Base-by-base conservation (phyloP, 345 rosid genomes). In the Eucalyptus tenuipes region DNA sequence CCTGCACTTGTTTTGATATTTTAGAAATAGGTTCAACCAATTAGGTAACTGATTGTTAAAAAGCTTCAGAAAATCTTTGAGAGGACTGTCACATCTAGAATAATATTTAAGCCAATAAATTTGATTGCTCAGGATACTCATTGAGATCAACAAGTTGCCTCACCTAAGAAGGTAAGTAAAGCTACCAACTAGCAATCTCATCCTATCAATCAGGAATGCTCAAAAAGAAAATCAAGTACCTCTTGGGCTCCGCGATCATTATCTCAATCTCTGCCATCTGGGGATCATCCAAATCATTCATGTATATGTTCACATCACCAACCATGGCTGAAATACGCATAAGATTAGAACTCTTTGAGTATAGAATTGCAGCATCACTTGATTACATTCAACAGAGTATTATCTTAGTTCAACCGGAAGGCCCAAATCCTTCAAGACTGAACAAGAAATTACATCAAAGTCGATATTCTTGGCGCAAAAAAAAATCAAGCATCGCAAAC, bases 281-380 rank as follows among this genome's bases (percentile, higher is more conserved):
- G 57, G 94, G 92, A 88, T 97, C 96, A 44, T 98, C 99, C 91
- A 94, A 87, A 91, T 98, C 99, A 90, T 97, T 98, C 99, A 96
- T 94, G 93, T 97, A 98, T 87, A 96, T 92, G 88, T 98, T 97
- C 89, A 97, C 98, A 93, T 97, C 99, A 86, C 99, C 98, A 7
- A 94, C 92, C 98, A 98, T 97, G 20, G 97, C 97, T 75, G 47
- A 5, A 75, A 10, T 75, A 75, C 20, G 47, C 47, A 75, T 5
- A 75, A 75, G 29, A 11, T 75, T 20, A 75, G 84, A 40, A 40
- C 29, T 75, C 29, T 40, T 40, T 40, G 40, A 75, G 47, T 75
- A 40, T 2, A 40, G 12, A 75, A 37, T 40, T 75, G 47, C 47
- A 40, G 47, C 84, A 20, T 40, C 12, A 27, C 0, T 0, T 20